Evolutionary conservation across 441 rosid genomes (phyloP).

Genomic region (Caryocar brasiliense): DNA sequence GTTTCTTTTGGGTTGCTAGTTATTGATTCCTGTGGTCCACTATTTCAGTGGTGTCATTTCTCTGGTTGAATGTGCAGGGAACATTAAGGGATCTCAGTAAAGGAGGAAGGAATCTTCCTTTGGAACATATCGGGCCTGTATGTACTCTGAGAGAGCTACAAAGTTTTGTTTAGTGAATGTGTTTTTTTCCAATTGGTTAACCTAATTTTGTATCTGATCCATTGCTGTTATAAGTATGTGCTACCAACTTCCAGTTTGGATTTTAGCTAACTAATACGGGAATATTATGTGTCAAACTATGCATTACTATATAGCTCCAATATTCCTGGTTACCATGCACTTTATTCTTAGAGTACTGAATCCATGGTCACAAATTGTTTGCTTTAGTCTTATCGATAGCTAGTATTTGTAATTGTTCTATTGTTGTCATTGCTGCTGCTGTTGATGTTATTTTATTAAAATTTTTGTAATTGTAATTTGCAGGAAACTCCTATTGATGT

Average conservation of each 20-base stretch:
- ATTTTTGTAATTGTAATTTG: slow-evolving; percentile 11
- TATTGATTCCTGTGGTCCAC: background rate
- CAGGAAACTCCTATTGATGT: slow-evolving; percentile 51
- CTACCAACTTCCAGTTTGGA: too few species aligned
- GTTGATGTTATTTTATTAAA: slow-evolving; percentile 6
- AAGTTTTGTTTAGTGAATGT: slow-evolving; percentile 1
- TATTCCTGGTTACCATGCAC: too few species aligned
- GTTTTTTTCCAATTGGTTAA: background rate
- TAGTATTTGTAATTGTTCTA: background rate
- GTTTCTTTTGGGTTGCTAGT: background rate
- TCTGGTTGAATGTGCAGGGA: slow-evolving; percentile 36
- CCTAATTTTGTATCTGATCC: background rate
- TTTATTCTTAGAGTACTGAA: background rate
- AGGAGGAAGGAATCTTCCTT: slow-evolving; percentile 46
- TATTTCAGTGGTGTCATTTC: background rate
- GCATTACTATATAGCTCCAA: too few species aligned
- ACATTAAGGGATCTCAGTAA: slow-evolving; percentile 61
- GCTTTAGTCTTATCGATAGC: background rate
- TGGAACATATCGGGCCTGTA: slow-evolving; percentile 48
- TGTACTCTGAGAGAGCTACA: slow-evolving; percentile 9
- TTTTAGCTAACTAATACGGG: too few species aligned
- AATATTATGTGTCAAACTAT: too few species aligned
- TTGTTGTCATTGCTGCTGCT: background rate
- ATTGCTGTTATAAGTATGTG: too few species aligned
- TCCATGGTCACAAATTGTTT: background rate